These are phyloP conservation scores for Penicillium nucicola DNA, from an alignment of 495 filamentous ascomycete species.

Conservation along the genomic window DNA sequence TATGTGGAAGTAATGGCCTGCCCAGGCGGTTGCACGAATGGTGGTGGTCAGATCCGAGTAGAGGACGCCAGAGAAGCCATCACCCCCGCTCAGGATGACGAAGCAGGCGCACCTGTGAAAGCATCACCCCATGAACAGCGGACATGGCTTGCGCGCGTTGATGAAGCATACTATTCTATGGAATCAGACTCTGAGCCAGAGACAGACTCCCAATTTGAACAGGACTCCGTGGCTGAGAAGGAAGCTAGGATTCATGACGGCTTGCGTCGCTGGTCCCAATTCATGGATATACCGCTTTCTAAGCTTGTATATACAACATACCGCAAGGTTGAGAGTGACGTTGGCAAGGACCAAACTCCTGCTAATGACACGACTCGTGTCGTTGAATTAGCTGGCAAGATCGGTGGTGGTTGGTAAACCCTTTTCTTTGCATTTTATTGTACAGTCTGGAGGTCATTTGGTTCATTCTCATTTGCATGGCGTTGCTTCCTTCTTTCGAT, in stretches of 20 bases:
- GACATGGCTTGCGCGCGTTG: conserved; percentile 79
- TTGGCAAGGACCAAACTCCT: conserved; percentile 67
- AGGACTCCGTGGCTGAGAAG: conserved; percentile 25
- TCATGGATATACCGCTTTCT: conserved; percentile 65
- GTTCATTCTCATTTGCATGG: conserved; percentile 17
- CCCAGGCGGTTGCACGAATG: conserved; percentile 96
- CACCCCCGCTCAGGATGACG: conserved; percentile 11
- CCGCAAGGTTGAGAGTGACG: conserved; percentile 88
- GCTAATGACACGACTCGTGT: conserved; percentile 70
- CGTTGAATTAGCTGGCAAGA: conserved; percentile 85
- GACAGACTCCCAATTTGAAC: conserved; percentile 4
- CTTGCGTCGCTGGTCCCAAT: conserved; percentile 67
- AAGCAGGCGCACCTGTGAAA: conserved; percentile 37
- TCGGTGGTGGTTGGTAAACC: conserved; percentile 89
- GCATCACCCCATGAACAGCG: conserved; percentile 72
- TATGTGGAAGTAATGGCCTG: conserved; percentile 99
- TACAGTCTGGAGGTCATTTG: neutral
- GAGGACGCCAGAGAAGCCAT: conserved; percentile 58
- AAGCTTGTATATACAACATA: conserved; percentile 82
- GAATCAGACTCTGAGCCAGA: conserved; percentile 53
- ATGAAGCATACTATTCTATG: conserved; percentile 92
- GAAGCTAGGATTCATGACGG: conserved; percentile 47
- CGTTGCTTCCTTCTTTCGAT: conserved; percentile 6
- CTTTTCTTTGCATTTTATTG: neutral
- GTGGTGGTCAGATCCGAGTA: conserved; percentile 89